Evolutionary conservation across 305 asterid genomes (phyloP), one percentile per base, ranked within the genome.

Genomic region (Stenogyne calaminthoides): DNA sequence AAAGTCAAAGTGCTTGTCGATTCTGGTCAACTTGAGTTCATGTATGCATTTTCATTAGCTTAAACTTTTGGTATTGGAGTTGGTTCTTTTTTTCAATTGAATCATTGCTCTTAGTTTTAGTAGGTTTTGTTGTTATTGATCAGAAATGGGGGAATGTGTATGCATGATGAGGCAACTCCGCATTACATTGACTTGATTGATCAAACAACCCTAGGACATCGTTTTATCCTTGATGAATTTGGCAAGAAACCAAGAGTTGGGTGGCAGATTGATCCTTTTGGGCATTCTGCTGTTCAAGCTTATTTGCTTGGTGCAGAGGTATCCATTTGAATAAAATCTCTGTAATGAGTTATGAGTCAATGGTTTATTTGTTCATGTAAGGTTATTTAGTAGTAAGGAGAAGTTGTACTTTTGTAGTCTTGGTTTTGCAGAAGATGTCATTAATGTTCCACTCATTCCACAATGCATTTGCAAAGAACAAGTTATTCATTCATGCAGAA

Each of bases 251-350:
- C 96, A 5, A 84, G 93, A 78, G 84, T 88, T 76, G 97, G 97
- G 70, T 91, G 97, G 97, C 97, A 91, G 85, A 91, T 92, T 55
- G 96, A 92, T 70, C 97, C 97, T 49, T 92, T 92, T 78, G 95
- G 97, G 10, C 97, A 89, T 85, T 86, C 97, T 77, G 85, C 96
- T 68, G 94, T 91, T 69, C 97, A 91, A 81, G 96, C 94, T 64
- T 91, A 91, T 82, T 80, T 91, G 84, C 87, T 91, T 32, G 96
- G 96, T 6, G 96, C 97, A 12, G 97, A 91, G 93, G 97, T 90
- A 83, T 54, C 73, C 16, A 15, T 55, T 49, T 61, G 11, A 19
- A 47, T n/a, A 9, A 32, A 54, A 29, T 18, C 58, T 27, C 25
- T 68, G 63, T 46, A 19, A 62, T 76, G 34, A 51, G 19, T 59